These are phyloP conservation scores for Agapanthus africanus DNA, from an alignment of 106 monocot genomes.

Conservation along the genomic window DNA sequence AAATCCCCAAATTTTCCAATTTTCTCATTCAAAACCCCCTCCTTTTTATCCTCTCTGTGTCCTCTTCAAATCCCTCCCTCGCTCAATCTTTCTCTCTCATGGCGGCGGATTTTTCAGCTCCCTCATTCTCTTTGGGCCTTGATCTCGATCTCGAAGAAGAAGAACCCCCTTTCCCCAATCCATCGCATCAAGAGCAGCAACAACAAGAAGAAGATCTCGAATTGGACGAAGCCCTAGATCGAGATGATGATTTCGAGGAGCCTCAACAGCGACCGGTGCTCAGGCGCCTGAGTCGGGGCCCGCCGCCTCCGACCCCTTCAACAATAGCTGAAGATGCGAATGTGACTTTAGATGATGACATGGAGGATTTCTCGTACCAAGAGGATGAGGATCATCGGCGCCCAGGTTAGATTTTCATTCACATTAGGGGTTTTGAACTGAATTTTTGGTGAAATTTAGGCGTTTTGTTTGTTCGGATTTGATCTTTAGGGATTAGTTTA, in stretches of 20 bases:
- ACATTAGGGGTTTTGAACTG: not conserved
- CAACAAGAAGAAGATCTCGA: not conserved
- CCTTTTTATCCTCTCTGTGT: too few species aligned
- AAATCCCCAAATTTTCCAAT: too few species aligned
- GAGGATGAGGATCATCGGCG: slow-evolving; percentile 24
- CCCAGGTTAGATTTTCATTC: slow-evolving; percentile 22
- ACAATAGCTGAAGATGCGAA: not conserved
- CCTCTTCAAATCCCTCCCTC: too few species aligned
- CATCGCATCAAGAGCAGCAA: not conserved
- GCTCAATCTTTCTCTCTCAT: too few species aligned
- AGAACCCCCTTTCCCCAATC: not conserved
- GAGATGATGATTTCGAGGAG: slow-evolving; percentile 4
- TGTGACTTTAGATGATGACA: slow-evolving; percentile 43
- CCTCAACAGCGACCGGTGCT: slow-evolving; percentile 18
- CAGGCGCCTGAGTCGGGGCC: slow-evolving; percentile 47
- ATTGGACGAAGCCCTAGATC: not conserved
- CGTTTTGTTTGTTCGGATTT: not conserved
- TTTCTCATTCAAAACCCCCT: too few species aligned
- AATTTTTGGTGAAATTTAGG: too few species aligned
- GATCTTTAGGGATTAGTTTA: too few species aligned
- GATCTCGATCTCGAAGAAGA: slow-evolving; percentile 11
- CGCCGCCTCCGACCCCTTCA: slow-evolving; percentile 9
- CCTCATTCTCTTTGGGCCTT: slow-evolving; percentile 26
- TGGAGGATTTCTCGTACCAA: slow-evolving; percentile 83
- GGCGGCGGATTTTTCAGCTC: slow-evolving; percentile 17